These are phyloP conservation scores for Dendrothele bispora DNA, from an alignment of 768 basidiomycete genomes.

Conservation along the genomic window DNA sequence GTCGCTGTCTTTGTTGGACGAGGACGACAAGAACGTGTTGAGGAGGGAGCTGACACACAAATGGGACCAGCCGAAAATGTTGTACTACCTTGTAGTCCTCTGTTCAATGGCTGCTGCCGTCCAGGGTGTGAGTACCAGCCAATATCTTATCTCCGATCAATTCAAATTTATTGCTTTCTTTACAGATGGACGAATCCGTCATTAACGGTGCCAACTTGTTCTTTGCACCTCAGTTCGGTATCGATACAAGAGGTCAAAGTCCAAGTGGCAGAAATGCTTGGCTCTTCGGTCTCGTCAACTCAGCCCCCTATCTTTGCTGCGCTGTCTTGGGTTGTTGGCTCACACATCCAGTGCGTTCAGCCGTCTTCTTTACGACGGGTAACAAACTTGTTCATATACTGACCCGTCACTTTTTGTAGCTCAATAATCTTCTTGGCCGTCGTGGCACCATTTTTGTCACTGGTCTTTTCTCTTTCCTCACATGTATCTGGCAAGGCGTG, in stretches of 20 bases:
- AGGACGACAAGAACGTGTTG: slow-evolving; percentile 37
- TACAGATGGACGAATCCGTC: slow-evolving; percentile 55
- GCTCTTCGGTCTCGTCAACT: slow-evolving; percentile 60
- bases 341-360: slow-evolving; percentile 45
- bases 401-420: slow-evolving; percentile 28
- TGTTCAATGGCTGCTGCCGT: slow-evolving; percentile 69
- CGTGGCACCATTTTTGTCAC: slow-evolving; percentile 51
- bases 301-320: slow-evolving; percentile 49
- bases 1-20: slow-evolving; percentile 33
- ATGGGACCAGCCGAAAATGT: slow-evolving; percentile 45
- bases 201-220: slow-evolving; percentile 58
- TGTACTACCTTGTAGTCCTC: slow-evolving; percentile 47
- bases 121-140: slow-evolving; percentile 60
- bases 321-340: slow-evolving; percentile 61
- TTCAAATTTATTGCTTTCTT: too few relatives aligned
- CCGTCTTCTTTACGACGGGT: not conserved
- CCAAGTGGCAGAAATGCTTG: slow-evolving; percentile 45
- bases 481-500: slow-evolving; percentile 30
- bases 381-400: not conserved
- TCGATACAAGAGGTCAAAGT: slow-evolving; percentile 35
- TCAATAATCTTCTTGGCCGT: slow-evolving; percentile 40
- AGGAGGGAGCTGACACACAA: slow-evolving; percentile 49
- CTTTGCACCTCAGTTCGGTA: slow-evolving; percentile 58
- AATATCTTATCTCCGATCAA: slow-evolving; percentile 28
- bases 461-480: slow-evolving; percentile 37